Evolutionary conservation across 805 yeast genomes (phyloP).

Genomic region (Lipomyces chichibuensis): DNA sequence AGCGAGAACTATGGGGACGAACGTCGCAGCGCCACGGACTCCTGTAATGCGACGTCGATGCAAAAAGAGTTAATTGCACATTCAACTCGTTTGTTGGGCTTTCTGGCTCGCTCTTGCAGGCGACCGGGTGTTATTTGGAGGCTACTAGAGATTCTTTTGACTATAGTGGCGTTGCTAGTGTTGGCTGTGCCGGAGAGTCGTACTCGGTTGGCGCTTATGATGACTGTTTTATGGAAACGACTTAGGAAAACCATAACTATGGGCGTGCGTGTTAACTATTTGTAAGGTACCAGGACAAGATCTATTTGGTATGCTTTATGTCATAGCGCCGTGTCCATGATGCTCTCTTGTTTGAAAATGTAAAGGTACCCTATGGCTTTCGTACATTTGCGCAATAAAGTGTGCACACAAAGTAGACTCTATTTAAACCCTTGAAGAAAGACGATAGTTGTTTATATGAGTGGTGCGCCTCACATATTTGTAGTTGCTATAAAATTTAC

Average conservation of each 20-base stretch:
- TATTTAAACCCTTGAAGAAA: no score
- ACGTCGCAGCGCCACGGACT: neutral
- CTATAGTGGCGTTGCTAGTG: slow-evolving; percentile 13
- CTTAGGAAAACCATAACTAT: slow-evolving; percentile 13
- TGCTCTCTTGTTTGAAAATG: neutral
- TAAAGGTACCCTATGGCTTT: no score
- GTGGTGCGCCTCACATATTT: no score
- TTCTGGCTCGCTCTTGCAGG: neutral
- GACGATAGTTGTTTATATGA: no score
- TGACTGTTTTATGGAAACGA: slow-evolving; percentile 2
- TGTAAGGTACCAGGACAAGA: slow-evolving; percentile 5
- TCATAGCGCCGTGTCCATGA: neutral
- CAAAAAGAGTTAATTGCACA: neutral
- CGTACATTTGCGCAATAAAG: no score
- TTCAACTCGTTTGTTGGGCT: neutral
- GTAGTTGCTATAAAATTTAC: no score
- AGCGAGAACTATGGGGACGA: neutral
- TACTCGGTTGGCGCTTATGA: neutral
- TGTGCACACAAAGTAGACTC: no score
- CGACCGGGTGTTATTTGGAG: slow-evolving; percentile 16
- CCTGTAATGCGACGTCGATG: neutral
- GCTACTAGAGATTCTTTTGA: slow-evolving; percentile 14
- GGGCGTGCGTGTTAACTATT: slow-evolving; percentile 23
- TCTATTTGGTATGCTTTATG: neutral
- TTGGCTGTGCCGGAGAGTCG: slow-evolving; percentile 24